Percentiles rank a stretch among this genome's conserved stretches.
Conservation (phyloP, 257 asterid genomes). For the Solanum medicagineum region DNA sequence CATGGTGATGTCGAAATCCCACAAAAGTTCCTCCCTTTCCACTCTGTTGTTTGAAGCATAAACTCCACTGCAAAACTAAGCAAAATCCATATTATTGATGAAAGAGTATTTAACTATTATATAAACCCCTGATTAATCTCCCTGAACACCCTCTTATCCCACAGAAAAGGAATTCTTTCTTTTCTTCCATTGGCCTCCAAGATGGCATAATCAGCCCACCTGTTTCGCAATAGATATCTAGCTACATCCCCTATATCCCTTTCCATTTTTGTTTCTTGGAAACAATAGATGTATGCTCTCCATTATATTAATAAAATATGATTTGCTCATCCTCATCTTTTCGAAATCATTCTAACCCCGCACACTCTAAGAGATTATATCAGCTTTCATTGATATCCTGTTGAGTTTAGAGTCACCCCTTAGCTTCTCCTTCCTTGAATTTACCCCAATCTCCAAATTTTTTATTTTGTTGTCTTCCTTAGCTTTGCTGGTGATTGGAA, state of each 20-base stretch:
- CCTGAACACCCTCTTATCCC: not conserved
- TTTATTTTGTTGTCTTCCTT: not conserved
- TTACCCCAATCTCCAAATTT: not conserved
- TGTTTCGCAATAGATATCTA: not conserved
- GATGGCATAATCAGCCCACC: not conserved
- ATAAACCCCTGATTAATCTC: not conserved
- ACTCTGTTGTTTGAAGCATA: not conserved
- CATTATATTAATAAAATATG: not conserved
- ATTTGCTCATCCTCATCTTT: not conserved
- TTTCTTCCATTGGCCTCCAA: not conserved
- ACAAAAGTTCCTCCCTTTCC: not conserved
- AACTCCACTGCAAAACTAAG: not conserved
- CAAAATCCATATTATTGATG: not conserved
- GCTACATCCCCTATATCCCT: not conserved
- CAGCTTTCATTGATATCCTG: not conserved
- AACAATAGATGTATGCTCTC: not conserved
- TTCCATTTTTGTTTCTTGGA: not conserved
- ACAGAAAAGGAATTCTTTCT: not conserved
- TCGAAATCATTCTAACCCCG: not conserved
- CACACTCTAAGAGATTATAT: not conserved
- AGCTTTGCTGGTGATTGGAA: not conserved
- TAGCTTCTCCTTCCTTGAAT: not conserved
- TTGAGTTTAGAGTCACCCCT: not conserved
- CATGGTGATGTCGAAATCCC: not conserved
- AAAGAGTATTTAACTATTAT: not conserved